Conservation (phyloP, 2,329 filamentous ascomycete species). For the Reticulascus tulasneorum region DNA sequence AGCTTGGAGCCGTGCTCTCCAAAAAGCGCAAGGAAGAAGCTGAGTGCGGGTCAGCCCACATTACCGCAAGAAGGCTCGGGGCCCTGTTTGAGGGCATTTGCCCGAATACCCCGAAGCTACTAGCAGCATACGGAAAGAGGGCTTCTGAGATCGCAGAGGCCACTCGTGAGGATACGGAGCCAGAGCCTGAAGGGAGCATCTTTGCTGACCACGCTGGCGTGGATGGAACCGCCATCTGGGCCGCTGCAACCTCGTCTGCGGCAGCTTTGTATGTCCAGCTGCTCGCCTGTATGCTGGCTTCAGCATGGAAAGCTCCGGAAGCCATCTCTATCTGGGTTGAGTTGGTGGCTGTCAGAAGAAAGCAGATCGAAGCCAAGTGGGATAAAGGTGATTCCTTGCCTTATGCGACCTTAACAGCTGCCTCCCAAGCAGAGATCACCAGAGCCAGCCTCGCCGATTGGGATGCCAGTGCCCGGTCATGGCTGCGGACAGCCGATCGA, state of each 20-base stretch:
- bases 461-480: conserved; percentile 33
- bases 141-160: conserved; percentile 12
- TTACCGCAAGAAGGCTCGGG: conserved; percentile 29
- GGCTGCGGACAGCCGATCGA: conserved; percentile 21
- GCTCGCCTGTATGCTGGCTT: conserved; percentile 31
- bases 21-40: conserved; percentile 25
- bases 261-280: conserved; percentile 21
- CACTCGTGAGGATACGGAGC: background rate
- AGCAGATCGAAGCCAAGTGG: too few species aligned
- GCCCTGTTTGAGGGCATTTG: conserved; percentile 27
- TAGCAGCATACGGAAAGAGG: conserved; percentile 15
- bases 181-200: background rate
- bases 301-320: conserved; percentile 21
- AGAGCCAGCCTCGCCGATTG: conserved; percentile 20
- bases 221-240: conserved; percentile 25
- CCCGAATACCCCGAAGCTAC: conserved; percentile 11
- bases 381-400: too few species aligned
- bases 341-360: too few species aligned
- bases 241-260: conserved; percentile 24
- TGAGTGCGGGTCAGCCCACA: conserved; percentile 31
- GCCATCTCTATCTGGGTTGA: conserved; percentile 30
- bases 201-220: conserved; percentile 17
- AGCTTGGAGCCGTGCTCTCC: conserved; percentile 26
- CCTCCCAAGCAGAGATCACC: too few species aligned
- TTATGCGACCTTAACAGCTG: too few species aligned